These are phyloP conservation scores for Aspergillus panamensis DNA, from an alignment of 495 filamentous ascomycete genomes.

Conservation along the genomic window DNA sequence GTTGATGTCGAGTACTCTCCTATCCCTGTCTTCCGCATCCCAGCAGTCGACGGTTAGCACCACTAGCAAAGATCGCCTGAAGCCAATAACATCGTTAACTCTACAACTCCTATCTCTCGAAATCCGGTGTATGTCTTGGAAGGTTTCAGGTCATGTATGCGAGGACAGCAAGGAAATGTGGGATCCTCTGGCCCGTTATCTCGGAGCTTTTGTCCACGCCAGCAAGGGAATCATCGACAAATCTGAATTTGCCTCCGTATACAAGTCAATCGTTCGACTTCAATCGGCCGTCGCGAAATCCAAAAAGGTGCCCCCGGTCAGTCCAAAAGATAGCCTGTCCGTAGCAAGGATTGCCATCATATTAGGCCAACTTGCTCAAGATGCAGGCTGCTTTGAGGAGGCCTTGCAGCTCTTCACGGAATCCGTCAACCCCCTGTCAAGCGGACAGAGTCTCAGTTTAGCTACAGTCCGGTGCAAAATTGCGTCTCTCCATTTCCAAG, in stretches of 20 bases:
- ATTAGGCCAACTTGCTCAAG: conserved; percentile 45
- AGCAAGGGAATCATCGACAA: conserved; percentile 39
- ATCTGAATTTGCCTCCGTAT: conserved; percentile 38
- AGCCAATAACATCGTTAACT: conserved; percentile 56
- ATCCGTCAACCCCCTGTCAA: conserved; percentile 32
- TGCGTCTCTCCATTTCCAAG: conserved; percentile 40
- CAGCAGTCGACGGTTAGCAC: conserved; percentile 28
- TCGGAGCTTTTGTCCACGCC: conserved; percentile 59
- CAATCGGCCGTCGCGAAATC: conserved; percentile 31
- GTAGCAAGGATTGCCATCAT: conserved; percentile 34
- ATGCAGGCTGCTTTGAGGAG: conserved; percentile 43
- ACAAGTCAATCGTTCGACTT: conserved; percentile 39
- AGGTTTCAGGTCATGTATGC: conserved; percentile 61
- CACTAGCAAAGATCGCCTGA: conserved; percentile 50
- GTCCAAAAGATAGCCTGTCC: conserved; percentile 25
- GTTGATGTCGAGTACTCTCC: conserved; percentile 59
- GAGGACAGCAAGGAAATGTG: conserved; percentile 67
- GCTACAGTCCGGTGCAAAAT: conserved; percentile 45
- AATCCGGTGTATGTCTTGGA: conserved; percentile 67
- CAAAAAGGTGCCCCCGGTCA: conserved; percentile 26
- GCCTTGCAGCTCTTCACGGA: conserved; percentile 39
- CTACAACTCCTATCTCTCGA: conserved; percentile 67
- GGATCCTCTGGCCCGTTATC: conserved; percentile 63
- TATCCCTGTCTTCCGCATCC: conserved; percentile 55
- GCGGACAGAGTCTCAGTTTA: conserved; percentile 34